Evolutionary conservation across 306 rosid genomes (phyloP).

Genomic region (Rosa lucieae): DNA sequence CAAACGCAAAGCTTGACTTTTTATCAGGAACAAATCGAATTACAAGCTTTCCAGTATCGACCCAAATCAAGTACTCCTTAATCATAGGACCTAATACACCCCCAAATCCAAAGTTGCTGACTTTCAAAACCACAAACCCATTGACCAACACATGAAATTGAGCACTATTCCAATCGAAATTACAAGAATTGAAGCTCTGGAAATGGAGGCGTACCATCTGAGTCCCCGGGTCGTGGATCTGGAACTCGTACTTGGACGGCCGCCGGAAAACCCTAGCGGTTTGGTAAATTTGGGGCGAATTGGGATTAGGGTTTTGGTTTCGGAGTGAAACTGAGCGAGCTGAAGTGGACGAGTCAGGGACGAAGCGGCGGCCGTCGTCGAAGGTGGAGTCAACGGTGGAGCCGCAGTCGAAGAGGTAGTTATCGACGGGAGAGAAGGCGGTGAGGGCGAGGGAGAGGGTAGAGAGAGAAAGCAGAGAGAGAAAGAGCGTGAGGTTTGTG

Average conservation of each 20-base stretch:
- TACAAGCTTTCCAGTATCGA: constrained; percentile 47
- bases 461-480: constrained; percentile 36
- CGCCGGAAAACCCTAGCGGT: constrained; percentile 65
- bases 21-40: constrained; percentile 57
- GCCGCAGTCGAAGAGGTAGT: constrained; percentile 85
- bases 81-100: constrained; percentile 28
- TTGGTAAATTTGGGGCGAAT: constrained; percentile 45
- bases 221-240: constrained; percentile 56
- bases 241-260: constrained; percentile 63
- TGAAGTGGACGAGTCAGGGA: constrained; percentile 45
- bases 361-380: constrained; percentile 60
- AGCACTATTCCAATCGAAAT: constrained; percentile 37
- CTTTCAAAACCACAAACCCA: constrained; percentile 39
- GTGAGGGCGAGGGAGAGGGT: constrained; percentile 39
- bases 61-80: constrained; percentile 60
- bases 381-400: constrained; percentile 46
- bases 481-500: constrained; percentile 9
- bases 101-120: constrained; percentile 40
- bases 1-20: constrained; percentile 59
- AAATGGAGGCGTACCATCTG: constrained; percentile 89
- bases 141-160: constrained; percentile 71
- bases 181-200: constrained; percentile 44
- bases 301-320: constrained; percentile 39
- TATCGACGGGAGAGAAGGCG: constrained; percentile 70
- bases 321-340: constrained; percentile 35